phyloP scores from a whole-genome alignment of 306 rosid genomes.

The Hylodesmum podocarpum region DNA sequence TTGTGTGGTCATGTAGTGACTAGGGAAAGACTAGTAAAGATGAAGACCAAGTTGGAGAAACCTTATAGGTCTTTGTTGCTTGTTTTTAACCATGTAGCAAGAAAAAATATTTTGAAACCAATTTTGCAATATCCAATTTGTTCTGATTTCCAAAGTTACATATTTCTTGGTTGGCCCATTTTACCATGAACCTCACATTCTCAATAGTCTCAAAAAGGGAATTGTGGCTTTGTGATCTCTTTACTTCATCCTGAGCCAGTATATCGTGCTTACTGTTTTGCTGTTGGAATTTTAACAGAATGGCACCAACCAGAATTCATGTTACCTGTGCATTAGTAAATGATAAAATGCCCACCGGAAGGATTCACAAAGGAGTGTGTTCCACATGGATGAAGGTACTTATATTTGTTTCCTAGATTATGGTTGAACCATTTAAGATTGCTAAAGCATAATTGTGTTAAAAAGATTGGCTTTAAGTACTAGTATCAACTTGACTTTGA shows the following conservation, averaged over 20 bases:
- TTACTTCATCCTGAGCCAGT: neutral
- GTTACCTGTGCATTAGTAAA: constrained; percentile 91
- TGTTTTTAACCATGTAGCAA: neutral
- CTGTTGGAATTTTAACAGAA: constrained; percentile 51
- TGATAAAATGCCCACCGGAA: constrained; percentile 79
- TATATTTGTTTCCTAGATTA: constrained; percentile 18
- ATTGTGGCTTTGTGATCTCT: neutral
- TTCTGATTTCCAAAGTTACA: neutral
- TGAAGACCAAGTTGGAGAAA: constrained; percentile 21
- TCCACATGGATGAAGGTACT: constrained; percentile 99
- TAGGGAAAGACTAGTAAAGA: neutral
- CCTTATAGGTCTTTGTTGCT: neutral
- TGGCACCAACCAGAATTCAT: constrained; percentile 81
- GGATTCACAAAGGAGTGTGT: constrained; percentile 87
- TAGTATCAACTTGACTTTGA: constrained; percentile 11
- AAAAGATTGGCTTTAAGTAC: constrained; percentile 4
- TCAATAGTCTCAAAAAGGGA: neutral
- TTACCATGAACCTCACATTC: neutral
- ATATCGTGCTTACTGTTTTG: constrained; percentile 7
- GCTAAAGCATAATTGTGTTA: neutral
- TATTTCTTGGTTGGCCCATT: neutral
- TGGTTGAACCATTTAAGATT: constrained; percentile 1
- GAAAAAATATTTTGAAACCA: neutral
- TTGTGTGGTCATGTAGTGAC: neutral
- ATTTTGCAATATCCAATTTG: neutral